Evolutionary conservation across 2,329 filamentous ascomycete genomes (phyloP).

Genomic region (Hypoxylon sp.): DNA sequence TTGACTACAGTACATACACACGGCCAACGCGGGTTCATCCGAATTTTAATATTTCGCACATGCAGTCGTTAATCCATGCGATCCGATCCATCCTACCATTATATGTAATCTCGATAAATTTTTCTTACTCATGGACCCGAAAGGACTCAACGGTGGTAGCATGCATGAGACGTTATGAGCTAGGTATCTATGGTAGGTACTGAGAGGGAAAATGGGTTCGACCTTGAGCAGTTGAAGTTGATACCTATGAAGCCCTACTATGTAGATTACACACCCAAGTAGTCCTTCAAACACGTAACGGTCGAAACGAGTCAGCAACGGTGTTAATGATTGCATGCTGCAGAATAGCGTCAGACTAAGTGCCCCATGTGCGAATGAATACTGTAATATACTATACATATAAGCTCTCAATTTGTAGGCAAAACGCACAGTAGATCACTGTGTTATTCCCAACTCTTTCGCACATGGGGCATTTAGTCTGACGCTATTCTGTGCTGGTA

Average conservation of each 20-base stretch:
- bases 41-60: conserved; percentile 32
- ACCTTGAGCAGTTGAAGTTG: background rate
- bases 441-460: too few species aligned
- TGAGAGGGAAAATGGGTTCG: background rate
- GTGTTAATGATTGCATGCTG: conserved; percentile 40
- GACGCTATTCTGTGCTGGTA: too few species aligned
- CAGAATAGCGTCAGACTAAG: too few species aligned
- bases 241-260: background rate
- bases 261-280: background rate
- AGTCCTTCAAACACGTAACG: background rate
- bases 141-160: background rate
- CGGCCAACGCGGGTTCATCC: conserved; percentile 31
- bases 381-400: too few species aligned
- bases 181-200: background rate
- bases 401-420: too few species aligned
- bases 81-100: conserved; percentile 35
- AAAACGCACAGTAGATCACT: too few species aligned
- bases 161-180: too few species aligned
- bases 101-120: conserved; percentile 43
- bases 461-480: too few species aligned
- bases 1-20: conserved; percentile 9
- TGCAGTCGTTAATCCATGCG: conserved; percentile 34
- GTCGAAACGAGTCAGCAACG: conserved; percentile 5
- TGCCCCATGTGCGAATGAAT: too few species aligned
- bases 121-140: conserved; percentile 3